A percentile compares a stretch with the other conserved stretches of the same genome.
These are phyloP conservation scores for Malassezia brasiliensis DNA, from an alignment of 1,284 basidiomycete genomes.

Conservation along the genomic window DNA sequence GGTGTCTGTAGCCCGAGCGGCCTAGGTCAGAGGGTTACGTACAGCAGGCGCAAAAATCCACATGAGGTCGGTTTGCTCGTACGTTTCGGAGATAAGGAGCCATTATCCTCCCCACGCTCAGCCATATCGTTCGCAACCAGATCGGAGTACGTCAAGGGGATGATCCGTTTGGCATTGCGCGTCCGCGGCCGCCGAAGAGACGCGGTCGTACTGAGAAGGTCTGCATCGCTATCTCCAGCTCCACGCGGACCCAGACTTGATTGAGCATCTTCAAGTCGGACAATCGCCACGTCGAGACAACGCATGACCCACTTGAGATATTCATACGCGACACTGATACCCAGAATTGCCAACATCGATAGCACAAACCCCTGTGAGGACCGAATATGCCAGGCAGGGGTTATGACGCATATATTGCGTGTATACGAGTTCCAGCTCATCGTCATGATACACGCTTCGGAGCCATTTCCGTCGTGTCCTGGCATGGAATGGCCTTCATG, in stretches of 20 bases:
- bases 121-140: background rate
- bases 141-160: constrained; percentile 3
- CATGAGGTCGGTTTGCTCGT: background rate
- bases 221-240: background rate
- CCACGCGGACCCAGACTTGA: background rate
- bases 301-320: constrained; percentile 7
- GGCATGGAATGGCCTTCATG: constrained; percentile 7
- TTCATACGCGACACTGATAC: constrained; percentile 4
- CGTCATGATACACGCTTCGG: constrained; percentile 5
- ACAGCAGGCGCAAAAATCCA: background rate
- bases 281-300: constrained; percentile 3
- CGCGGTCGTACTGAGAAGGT: background rate
- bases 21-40: background rate
- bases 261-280: background rate
- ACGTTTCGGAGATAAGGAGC: background rate
- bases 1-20: constrained; percentile 9
- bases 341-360: constrained; percentile 4
- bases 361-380: constrained; percentile 2
- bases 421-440: constrained; percentile 17
- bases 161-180: constrained; percentile 2
- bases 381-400: constrained; percentile 9
- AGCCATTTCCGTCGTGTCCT: constrained; percentile 4
- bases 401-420: constrained; percentile 9
- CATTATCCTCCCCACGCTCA: background rate
- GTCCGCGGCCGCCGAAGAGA: background rate